These are phyloP conservation scores for Aquilaria yunnanensis DNA, from an alignment of 345 rosid species.

Conservation along the genomic window DNA sequence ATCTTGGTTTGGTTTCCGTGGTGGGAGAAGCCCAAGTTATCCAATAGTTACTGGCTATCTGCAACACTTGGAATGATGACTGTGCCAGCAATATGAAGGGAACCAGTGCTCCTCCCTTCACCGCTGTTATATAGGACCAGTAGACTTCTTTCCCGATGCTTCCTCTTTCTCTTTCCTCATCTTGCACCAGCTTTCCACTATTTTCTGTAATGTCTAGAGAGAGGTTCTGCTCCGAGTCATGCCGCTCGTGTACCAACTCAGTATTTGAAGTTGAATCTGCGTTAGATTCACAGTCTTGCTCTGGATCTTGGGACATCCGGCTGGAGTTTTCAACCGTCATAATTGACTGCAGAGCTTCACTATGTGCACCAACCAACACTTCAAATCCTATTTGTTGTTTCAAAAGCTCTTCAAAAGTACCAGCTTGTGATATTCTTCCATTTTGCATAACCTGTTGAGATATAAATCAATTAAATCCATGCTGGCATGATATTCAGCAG, in stretches of 20 bases:
- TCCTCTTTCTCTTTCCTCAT: constrained; percentile 89
- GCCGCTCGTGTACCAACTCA: constrained; percentile 28
- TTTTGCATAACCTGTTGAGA: constrained; percentile 76
- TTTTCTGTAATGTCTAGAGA: constrained; percentile 49
- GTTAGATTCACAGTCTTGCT: constrained; percentile 28
- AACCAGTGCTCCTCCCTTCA: constrained; percentile 65
- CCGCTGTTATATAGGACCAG: constrained; percentile 63
- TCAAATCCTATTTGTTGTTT: constrained; percentile 82
- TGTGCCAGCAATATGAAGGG: constrained; percentile 84
- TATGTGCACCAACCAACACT: constrained; percentile 87
- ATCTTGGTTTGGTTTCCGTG: constrained; percentile 37
- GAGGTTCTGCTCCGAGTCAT: constrained; percentile 43
- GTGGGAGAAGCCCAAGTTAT: constrained; percentile 91
- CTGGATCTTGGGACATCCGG: constrained; percentile 30
- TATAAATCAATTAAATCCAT: constrained; percentile 3
- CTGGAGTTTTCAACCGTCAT: constrained; percentile 53
- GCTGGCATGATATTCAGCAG: too few relatives aligned
- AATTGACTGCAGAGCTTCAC: constrained; percentile 68
- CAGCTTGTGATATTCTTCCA: constrained; percentile 85
- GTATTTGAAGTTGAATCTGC: constrained; percentile 31
- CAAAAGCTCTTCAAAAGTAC: constrained; percentile 63
- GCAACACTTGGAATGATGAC: constrained; percentile 70
- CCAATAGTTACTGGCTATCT: constrained; percentile 90
- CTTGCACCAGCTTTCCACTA: constrained; percentile 78
- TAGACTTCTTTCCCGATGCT: constrained; percentile 85